Base-by-base conservation (phyloP, 164 flowering plant species). In the Vitis rupestris region DNA sequence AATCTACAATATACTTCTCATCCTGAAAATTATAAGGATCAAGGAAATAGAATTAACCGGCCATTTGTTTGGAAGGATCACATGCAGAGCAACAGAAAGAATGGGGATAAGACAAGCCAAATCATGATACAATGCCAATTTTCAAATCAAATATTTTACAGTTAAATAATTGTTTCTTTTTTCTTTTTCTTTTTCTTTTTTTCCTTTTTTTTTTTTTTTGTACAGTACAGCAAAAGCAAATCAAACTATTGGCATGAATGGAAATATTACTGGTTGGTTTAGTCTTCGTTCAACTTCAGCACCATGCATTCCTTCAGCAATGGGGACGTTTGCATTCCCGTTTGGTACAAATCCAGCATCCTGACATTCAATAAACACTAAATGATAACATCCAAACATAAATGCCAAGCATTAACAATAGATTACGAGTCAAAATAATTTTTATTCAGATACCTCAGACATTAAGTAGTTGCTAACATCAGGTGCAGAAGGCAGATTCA, bases 401-500 rank as follows among this genome's bases (percentile, higher is more conserved):
- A 54, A 64, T 3, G 3, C 19, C 10, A 70, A 61, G 47, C 52
- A 11, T 61, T 17, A 66, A 11, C 11, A 23, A 52, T 11, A n/a
- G 17, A 61, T 8, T 16, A 47, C 10, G 52, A 37, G 71, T 63
- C 10, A 51, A 4, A 37, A 70, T 48, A 56, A 15, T 49, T 71
- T 31, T 44, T n/a, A 50, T 50, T 61, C 37, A 55, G 57, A 62
- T 87, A 93, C 96, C 97, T 93, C 98, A 51, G 88, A 68, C 76
- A 88, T 81, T 81, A 91, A 75, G 78, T 83, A 93, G 75, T 82
- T 86, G 87, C 95, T 85, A 70, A 92, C 98, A 83, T 93, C 99
- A 69, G 99, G 99, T 68, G 94, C 70, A 72, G 71, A 66, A 71
- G 94, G 97, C 69, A 95, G 77, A 80, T 74, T 84, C 67, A 74